phyloP scores from a whole-genome alignment of 306 rosid species.

The Myrica gale region DNA sequence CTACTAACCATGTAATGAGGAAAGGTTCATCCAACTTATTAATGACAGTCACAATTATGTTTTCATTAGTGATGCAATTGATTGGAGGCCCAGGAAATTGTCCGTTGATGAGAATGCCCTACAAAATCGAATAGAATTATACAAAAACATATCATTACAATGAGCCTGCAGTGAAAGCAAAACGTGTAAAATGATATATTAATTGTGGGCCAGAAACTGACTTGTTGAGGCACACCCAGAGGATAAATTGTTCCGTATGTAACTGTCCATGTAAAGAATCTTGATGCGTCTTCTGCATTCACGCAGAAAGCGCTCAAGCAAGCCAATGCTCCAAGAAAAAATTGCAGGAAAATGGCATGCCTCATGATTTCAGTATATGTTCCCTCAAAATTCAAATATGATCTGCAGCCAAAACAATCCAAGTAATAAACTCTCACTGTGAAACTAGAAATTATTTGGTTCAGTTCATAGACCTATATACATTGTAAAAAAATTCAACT shows the following conservation, averaged over 20 bases:
- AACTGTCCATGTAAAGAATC: conserved; percentile 56
- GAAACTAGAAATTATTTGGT: no score
- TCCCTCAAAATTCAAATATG: neutral
- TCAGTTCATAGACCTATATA: no score
- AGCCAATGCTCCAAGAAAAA: conserved; percentile 45
- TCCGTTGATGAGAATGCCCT: conserved; percentile 88
- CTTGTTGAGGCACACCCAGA: conserved; percentile 73
- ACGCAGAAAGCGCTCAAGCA: conserved; percentile 43
- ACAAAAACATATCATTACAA: neutral
- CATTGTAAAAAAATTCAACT: no score
- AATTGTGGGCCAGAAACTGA: neutral
- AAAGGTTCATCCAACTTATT: conserved; percentile 76
- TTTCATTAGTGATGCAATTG: conserved; percentile 75
- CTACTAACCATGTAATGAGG: conserved; percentile 73
- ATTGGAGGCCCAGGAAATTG: conserved; percentile 86
- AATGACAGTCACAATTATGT: conserved; percentile 57
- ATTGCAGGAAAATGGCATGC: conserved; percentile 28
- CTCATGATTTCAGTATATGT: conserved; percentile 36
- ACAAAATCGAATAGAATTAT: neutral
- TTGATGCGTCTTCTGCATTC: conserved; percentile 66
- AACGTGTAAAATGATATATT: no score
- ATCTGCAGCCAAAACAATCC: neutral
- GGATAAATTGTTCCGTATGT: conserved; percentile 66
- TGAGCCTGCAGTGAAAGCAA: neutral
- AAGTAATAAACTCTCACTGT: no score